Conservation (phyloP, 371 early-diverging fungal genomes). For the Lichtheimia ornata region DNA sequence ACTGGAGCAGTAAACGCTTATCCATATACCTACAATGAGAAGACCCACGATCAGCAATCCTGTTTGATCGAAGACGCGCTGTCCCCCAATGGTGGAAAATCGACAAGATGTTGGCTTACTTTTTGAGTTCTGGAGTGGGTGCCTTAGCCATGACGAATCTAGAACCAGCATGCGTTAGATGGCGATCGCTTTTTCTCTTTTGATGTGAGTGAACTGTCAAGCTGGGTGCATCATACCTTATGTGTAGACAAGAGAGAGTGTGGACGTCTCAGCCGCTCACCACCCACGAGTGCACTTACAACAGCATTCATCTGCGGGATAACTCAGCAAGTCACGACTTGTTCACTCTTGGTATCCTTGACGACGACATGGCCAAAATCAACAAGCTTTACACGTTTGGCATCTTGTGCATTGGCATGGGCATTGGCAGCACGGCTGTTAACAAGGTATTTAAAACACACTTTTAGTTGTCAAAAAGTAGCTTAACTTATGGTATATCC, state of each 20-base stretch:
- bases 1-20: conserved; percentile 86
- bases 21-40: conserved; percentile 88
- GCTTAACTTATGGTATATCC: background rate
- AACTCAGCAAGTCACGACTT: no score
- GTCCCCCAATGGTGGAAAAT: no score
- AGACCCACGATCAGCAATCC: background rate
- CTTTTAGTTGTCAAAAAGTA: background rate
- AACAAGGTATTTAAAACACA: conserved; percentile 33
- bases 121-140: conserved; percentile 81
- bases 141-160: conserved; percentile 63
- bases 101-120: conserved; percentile 40
- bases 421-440: conserved; percentile 44
- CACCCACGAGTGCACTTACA: no score
- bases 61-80: no score
- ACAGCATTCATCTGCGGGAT: no score
- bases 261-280: no score
- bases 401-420: conserved; percentile 46
- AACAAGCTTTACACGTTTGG: conserved; percentile 45
- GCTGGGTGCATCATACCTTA: no score
- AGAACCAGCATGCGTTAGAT: background rate
- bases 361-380: conserved; percentile 33
- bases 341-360: conserved; percentile 2
- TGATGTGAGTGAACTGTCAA: no score
- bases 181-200: no score
- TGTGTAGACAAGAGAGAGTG: no score